Conservation (phyloP, 306 rosid genomes). For the Sophora flavescens region DNA sequence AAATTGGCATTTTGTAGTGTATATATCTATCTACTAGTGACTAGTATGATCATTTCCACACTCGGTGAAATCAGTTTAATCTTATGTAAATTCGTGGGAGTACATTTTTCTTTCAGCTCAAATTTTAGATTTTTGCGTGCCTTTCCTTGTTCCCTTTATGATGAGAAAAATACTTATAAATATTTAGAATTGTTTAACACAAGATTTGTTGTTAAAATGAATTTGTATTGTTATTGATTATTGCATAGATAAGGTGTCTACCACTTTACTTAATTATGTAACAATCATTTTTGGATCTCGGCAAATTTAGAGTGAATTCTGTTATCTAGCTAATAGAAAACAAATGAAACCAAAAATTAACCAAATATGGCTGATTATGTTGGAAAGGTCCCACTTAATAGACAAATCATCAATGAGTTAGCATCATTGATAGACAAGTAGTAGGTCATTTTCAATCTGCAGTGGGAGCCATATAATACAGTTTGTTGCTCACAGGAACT, state of each 20-base stretch:
- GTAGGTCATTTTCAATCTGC: conserved; percentile 53
- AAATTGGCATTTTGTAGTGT: not conserved
- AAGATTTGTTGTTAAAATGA: too few species aligned
- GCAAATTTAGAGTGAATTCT: too few species aligned
- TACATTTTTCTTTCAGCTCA: conserved; percentile 2
- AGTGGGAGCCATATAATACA: conserved; percentile 66
- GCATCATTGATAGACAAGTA: conserved; percentile 41
- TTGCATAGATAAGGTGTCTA: too few species aligned
- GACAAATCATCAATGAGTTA: conserved; percentile 28
- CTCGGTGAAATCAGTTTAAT: not conserved
- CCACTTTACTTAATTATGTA: too few species aligned
- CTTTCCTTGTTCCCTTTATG: not conserved
- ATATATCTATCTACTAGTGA: too few species aligned
- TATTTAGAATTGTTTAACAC: too few species aligned
- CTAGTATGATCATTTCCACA: too few species aligned
- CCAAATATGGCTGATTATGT: conserved; percentile 17
- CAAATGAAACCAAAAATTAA: conserved; percentile 33
- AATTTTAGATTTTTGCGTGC: conserved; percentile 10
- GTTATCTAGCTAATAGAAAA: not conserved
- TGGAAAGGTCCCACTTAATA: conserved; percentile 40
- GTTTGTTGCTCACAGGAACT: conserved; percentile 31
- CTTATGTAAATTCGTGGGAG: not conserved
- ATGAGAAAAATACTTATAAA: not conserved
- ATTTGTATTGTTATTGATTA: too few species aligned
- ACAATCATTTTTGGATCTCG: too few species aligned